A percentile compares a stretch with the other conserved stretches of the same genome.
These are phyloP conservation scores for Brettanomyces sp. DNA, from an alignment of 805 yeast species.

Conservation along the genomic window DNA sequence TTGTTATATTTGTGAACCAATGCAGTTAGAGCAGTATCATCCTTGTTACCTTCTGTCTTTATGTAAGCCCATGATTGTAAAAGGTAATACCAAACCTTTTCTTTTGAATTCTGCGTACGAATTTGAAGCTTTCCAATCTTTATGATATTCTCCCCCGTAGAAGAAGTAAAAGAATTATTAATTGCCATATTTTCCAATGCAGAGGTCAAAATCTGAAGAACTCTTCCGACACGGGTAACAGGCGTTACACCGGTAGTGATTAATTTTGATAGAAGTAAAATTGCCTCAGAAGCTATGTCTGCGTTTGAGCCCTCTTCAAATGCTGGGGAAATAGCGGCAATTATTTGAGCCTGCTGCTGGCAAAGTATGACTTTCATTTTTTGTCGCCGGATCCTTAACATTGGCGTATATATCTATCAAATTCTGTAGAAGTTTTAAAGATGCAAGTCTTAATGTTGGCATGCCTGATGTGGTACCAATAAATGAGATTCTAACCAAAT, in stretches of 20 bases:
- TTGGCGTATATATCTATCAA: constrained; percentile 53
- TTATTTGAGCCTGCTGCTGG: constrained; percentile 91
- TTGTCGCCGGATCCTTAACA: constrained; percentile 61
- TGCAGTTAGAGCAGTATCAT: constrained; percentile 36
- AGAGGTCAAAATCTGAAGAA: constrained; percentile 54
- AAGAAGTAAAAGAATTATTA: constrained; percentile 13
- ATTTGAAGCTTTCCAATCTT: constrained; percentile 50
- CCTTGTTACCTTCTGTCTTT: constrained; percentile 23
- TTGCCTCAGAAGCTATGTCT: constrained; percentile 64
- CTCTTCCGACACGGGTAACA: constrained; percentile 38
- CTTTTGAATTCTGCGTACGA: constrained; percentile 34
- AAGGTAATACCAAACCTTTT: constrained; percentile 48
- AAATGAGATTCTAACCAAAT: constrained; percentile 69
- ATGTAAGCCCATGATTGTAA: constrained; percentile 62
- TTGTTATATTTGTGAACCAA: constrained; percentile 49
- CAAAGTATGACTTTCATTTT: constrained; percentile 64
- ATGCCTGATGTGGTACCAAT: constrained; percentile 72
- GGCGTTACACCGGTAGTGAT: constrained; percentile 52
- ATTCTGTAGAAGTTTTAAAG: constrained; percentile 57
- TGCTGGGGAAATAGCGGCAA: constrained; percentile 82
- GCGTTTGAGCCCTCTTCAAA: constrained; percentile 68
- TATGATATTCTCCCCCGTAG: constrained; percentile 28
- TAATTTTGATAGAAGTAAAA: constrained; percentile 69
- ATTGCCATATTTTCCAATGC: constrained; percentile 51
- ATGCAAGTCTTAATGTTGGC: constrained; percentile 47